phyloP scores from a whole-genome alignment of 495 filamentous ascomycete species.

The Annulohypoxylon stygium region DNA sequence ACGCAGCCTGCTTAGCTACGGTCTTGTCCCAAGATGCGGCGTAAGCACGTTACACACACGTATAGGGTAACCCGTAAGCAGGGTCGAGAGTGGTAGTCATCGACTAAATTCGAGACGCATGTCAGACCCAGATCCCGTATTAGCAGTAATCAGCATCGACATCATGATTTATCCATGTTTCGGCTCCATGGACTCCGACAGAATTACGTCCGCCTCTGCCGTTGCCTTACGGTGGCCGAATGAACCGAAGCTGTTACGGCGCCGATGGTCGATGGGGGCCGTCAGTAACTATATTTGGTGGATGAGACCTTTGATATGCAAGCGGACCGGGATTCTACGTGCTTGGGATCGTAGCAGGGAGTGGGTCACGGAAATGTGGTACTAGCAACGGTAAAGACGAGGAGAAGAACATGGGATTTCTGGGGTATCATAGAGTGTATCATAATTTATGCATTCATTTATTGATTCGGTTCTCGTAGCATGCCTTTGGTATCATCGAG shows the following conservation, averaged over 20 bases:
- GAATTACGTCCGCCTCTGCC: conserved; percentile 22
- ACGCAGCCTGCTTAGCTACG: conserved; percentile 8
- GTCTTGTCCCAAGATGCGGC: conserved; percentile 24
- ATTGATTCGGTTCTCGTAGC: conserved; percentile 44
- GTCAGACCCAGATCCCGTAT: conserved; percentile 36
- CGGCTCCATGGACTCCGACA: conserved; percentile 35
- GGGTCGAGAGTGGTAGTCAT: conserved; percentile 25
- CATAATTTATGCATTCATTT: conserved; percentile 43
- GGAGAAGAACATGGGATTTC: conserved; percentile 14
- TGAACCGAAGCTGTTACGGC: conserved; percentile 33
- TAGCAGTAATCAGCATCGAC: conserved; percentile 33
- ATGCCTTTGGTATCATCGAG: conserved; percentile 47
- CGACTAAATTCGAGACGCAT: conserved; percentile 39
- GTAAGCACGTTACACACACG: conserved; percentile 41
- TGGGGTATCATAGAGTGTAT: conserved; percentile 39
- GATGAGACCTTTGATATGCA: conserved; percentile 33
- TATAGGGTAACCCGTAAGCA: conserved; percentile 36
- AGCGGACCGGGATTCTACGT: conserved; percentile 31
- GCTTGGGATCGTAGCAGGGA: conserved; percentile 32
- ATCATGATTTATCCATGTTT: conserved; percentile 38
- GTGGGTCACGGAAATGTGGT: conserved; percentile 30
- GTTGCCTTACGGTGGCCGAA: conserved; percentile 39
- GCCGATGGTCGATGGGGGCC: conserved; percentile 44
- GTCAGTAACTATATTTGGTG: conserved; percentile 36
- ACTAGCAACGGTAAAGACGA: background rate